Base-by-base conservation (phyloP, 768 basidiomycete species). In the Lactarius hengduanensis region DNA sequence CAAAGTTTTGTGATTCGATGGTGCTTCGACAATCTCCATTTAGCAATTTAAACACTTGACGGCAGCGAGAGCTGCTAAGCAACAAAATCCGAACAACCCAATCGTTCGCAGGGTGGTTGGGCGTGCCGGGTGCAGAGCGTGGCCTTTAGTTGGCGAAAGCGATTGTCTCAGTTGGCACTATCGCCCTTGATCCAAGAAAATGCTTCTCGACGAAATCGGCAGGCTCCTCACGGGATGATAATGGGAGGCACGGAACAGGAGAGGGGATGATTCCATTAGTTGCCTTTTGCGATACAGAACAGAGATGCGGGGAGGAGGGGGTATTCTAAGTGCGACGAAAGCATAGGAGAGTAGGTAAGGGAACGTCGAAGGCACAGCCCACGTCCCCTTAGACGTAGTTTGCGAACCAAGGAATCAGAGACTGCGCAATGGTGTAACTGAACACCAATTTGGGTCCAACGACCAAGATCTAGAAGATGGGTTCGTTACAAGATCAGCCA, bases 361-460 rank as follows among this genome's bases (percentile, higher is more conserved):
- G 34, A 64, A 47, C 18, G 43, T 18, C 18, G 18, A 38, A 57
- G 62, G 34, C 16, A 32, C 26, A 30, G 54, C 54, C 28, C 54
- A 5, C 28, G 0, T 41, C 40, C 18, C 26, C 47, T 58, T 30
- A 67, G 8, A 63, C 53, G 15, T 67, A 67, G 36, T 50, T 86
- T 53, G 88, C 84, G 78, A 96, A 97, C 72, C 89, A 80, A 56
- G 96, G 96, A 80, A 98, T 98, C 77, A 98, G 82, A 20, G 90
- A 91, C 78, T 98, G 96, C 13, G 96, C 96, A 4, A 98, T 85
- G 58, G 96, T 98, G 81, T 96, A 98, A 72, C 92, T 94, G 84
- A 98, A 98, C 72, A 98, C 94, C 41, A 98, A 87, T 80, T 98
- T 98, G 47, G 96, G 96, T 60, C 95, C 96, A 43, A 98, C 95